A percentile compares a stretch with the other conserved stretches of the same genome.
Evolutionary conservation across 2,329 filamentous ascomycete genomes (phyloP).

Genomic region (Coniochaeta pulveracea): DNA sequence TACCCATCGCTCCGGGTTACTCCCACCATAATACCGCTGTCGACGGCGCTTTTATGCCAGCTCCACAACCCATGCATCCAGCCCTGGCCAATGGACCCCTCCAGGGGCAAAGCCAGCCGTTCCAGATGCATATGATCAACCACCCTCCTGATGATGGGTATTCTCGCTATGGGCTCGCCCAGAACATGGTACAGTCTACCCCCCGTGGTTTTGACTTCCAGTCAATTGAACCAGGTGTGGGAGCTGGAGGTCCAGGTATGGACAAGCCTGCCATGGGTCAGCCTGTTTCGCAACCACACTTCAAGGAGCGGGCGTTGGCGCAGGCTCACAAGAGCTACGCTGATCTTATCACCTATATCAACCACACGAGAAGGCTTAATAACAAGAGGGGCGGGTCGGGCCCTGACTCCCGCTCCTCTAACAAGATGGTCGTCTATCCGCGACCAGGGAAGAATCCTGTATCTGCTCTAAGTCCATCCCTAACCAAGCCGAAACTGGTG

Average conservation of each 20-base stretch:
- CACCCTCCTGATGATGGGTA: slow-evolving; percentile 17
- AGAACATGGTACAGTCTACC: slow-evolving; percentile 13
- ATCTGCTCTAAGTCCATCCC: slow-evolving; percentile 6
- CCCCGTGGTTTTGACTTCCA: slow-evolving; percentile 15
- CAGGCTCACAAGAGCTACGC: slow-evolving; percentile 66
- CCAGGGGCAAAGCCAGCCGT: slow-evolving; percentile 14
- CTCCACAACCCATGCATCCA: slow-evolving; percentile 16
- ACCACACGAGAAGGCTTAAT: slow-evolving; percentile 42
- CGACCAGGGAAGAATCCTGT: slow-evolving; percentile 31
- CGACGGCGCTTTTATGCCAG: slow-evolving; percentile 19
- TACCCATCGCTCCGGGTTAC: slow-evolving; percentile 21
- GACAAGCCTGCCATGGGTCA: slow-evolving; percentile 10
- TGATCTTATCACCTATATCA: slow-evolving; percentile 55
- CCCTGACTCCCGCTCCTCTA: slow-evolving; percentile 24
- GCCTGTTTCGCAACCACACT: slow-evolving; percentile 25
- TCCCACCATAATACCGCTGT: slow-evolving; percentile 21
- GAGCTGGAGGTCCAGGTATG: slow-evolving; percentile 4
- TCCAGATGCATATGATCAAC: slow-evolving; percentile 13
- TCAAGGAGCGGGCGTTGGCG: slow-evolving; percentile 56
- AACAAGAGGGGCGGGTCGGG: slow-evolving; percentile 24
- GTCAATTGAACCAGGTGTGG: slow-evolving; percentile 11
- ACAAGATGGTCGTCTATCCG: slow-evolving; percentile 43
- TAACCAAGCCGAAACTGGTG: slow-evolving; percentile 5
- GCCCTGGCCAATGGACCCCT: slow-evolving; percentile 12
- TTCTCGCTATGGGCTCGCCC: slow-evolving; percentile 12